phyloP scores from a whole-genome alignment of 306 rosid species.

The Medicago arabica region DNA sequence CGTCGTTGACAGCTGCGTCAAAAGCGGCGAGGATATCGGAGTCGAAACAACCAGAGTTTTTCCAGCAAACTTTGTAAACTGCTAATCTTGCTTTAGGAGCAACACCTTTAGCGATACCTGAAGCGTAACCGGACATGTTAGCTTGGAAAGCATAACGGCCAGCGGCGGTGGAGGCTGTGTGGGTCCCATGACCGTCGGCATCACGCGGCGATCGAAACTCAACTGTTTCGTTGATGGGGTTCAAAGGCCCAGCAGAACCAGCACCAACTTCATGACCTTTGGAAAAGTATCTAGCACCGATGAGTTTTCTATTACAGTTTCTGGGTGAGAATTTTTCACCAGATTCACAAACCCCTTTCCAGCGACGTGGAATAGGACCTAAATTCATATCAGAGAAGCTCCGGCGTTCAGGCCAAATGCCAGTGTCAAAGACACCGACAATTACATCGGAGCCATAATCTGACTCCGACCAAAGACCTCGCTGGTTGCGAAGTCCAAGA shows the following conservation, averaged over 20 bases:
- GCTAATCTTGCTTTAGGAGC: constrained; percentile 92
- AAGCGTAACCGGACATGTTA: constrained; percentile 79
- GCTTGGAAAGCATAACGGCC: constrained; percentile 79
- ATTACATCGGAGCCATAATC: constrained; percentile 92
- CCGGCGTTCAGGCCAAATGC: constrained; percentile 79
- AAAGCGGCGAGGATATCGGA: constrained; percentile 86
- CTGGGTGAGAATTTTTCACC: constrained; percentile 60
- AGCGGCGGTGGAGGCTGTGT: constrained; percentile 89
- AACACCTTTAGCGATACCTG: constrained; percentile 84
- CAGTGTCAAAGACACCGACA: constrained; percentile 83
- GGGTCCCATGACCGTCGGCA: constrained; percentile 95
- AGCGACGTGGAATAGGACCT: constrained; percentile 73
- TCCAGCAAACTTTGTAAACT: constrained; percentile 91
- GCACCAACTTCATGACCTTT: constrained; percentile 80
- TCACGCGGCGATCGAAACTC: constrained; percentile 89
- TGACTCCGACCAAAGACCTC: constrained; percentile 90
- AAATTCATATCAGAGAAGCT: constrained; percentile 82
- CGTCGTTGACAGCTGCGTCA: constrained; percentile 77
- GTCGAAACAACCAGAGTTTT: constrained; percentile 79
- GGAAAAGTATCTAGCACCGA: constrained; percentile 81
- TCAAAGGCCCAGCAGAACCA: constrained; percentile 53
- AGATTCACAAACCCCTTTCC: constrained; percentile 81
- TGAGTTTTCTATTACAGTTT: constrained; percentile 71
- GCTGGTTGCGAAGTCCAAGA: constrained; percentile 87
- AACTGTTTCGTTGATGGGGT: constrained; percentile 66